Base-by-base conservation (phyloP, 2,329 filamentous ascomycete species). In the Xylariaceae sp. region DNA sequence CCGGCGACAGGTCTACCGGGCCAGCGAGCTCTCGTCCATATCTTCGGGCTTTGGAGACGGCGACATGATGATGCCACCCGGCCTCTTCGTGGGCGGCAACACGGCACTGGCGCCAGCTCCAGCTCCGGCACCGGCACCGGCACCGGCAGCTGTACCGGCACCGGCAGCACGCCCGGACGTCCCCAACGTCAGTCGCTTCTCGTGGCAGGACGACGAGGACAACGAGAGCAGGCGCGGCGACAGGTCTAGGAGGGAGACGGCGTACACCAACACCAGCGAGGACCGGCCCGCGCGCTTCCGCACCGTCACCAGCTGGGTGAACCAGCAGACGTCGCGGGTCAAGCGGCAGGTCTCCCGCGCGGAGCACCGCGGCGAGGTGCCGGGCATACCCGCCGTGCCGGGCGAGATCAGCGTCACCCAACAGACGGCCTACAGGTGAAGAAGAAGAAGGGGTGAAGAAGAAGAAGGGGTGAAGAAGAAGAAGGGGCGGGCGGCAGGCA, bases 41-140 rank as follows among this genome's bases (percentile, higher is more conserved):
- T 80, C 76, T 0, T 80, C 77, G 0, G 76, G 75, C 5, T 80
- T 80, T 40, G 76, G 76, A 13, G 75, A 80, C 45, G 72, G 68
- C 16, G 71, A 77, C 28, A 73, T 78, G 18, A 64, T 74, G 19
- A 53, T 71, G 17, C 62, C 63, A 5, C 57, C 54, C 18, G n/a
- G n/a, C n/a, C n/a, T n/a, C n/a, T n/a, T n/a, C n/a, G n/a, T n/a
- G n/a, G n/a, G n/a, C n/a, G n/a, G n/a, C n/a, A n/a, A n/a, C n/a
- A n/a, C n/a, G n/a, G n/a, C n/a, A n/a, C n/a, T n/a, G n/a, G n/a
- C n/a, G n/a, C n/a, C n/a, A n/a, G n/a, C n/a, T n/a, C n/a, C n/a
- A n/a, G n/a, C n/a, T n/a, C n/a, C n/a, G n/a, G n/a, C n/a, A n/a
- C 49, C 33, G 31, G 46, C 35, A 26, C 40, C 34, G 35, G 47